Conservation (phyloP, 75 land plant species). For the Pinus albicaulis region DNA sequence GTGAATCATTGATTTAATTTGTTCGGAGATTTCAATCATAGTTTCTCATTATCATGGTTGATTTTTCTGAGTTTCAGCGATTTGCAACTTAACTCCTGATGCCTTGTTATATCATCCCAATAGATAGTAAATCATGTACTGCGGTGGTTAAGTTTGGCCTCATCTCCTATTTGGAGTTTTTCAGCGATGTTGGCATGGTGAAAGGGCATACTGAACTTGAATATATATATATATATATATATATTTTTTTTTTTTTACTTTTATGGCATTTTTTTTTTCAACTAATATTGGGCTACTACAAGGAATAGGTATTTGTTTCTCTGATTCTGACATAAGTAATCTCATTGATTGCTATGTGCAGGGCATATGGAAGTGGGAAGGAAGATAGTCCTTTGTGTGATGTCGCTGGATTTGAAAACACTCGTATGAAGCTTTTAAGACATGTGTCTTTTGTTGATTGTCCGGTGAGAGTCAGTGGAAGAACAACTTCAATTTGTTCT, state of each 20-base stretch:
- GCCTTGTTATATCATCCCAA: not conserved
- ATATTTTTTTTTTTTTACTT: not conserved
- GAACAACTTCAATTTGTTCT: not conserved
- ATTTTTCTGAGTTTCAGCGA: no score
- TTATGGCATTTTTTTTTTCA: not conserved
- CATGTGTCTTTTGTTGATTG: slow-evolving; percentile 99
- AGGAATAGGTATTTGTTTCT: not conserved
- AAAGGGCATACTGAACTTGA: not conserved
- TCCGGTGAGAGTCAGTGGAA: slow-evolving; percentile 56
- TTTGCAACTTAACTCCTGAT: not conserved
- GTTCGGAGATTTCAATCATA: no score
- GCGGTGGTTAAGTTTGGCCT: not conserved
- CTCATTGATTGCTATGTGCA: slow-evolving; percentile 8
- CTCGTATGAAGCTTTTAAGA: slow-evolving; percentile 85
- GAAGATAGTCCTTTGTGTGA: slow-evolving; percentile 97
- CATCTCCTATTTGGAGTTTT: not conserved
- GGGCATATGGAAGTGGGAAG: slow-evolving; percentile 99
- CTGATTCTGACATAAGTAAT: not conserved
- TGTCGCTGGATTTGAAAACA: slow-evolving; percentile 85
- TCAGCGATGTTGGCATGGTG: not conserved
- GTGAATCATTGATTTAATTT: no score
- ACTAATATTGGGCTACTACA: not conserved
- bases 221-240: not conserved
- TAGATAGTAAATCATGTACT: not conserved
- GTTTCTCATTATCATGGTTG: no score